Conservation (phyloP, 495 filamentous ascomycete genomes). For the Hypoxylon fuscum region DNA sequence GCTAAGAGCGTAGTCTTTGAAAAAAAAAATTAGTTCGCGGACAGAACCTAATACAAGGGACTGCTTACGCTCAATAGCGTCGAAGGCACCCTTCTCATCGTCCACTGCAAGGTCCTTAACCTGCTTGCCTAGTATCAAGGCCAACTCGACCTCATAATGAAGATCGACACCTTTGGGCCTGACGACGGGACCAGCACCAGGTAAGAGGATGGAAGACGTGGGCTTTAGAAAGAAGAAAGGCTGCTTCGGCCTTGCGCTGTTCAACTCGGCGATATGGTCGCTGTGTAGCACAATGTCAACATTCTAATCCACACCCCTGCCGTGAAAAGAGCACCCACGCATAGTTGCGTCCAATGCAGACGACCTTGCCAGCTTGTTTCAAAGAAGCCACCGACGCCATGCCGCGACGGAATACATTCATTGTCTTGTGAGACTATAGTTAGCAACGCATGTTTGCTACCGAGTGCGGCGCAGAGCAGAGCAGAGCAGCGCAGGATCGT, state of each 20-base stretch:
- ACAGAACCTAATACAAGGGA: neutral
- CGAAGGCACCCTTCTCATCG: constrained; percentile 69
- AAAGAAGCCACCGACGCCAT: constrained; percentile 67
- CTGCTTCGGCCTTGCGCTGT: constrained; percentile 82
- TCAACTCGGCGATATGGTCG: constrained; percentile 94
- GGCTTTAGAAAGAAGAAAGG: constrained; percentile 99
- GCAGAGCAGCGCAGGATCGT: constrained; percentile 9
- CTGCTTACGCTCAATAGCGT: constrained; percentile 65
- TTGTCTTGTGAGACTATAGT: constrained; percentile 32
- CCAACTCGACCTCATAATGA: constrained; percentile 97
- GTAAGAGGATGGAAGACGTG: constrained; percentile 78
- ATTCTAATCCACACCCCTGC: constrained; percentile 12
- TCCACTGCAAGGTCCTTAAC: constrained; percentile 75
- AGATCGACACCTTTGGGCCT: constrained; percentile 81
- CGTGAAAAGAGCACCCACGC: constrained; percentile 67
- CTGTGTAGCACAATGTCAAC: constrained; percentile 55
- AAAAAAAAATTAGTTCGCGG: neutral
- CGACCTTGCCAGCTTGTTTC: constrained; percentile 82
- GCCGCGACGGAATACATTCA: constrained; percentile 53
- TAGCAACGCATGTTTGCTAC: constrained; percentile 17
- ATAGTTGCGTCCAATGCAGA: constrained; percentile 98
- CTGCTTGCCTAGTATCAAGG: constrained; percentile 81
- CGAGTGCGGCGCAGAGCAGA: neutral
- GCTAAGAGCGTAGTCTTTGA: constrained; percentile 77
- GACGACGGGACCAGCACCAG: constrained; percentile 81